Evolutionary conservation across 2,329 filamentous ascomycete species (phyloP).

Genomic region (Coleophoma crateriformis): DNA sequence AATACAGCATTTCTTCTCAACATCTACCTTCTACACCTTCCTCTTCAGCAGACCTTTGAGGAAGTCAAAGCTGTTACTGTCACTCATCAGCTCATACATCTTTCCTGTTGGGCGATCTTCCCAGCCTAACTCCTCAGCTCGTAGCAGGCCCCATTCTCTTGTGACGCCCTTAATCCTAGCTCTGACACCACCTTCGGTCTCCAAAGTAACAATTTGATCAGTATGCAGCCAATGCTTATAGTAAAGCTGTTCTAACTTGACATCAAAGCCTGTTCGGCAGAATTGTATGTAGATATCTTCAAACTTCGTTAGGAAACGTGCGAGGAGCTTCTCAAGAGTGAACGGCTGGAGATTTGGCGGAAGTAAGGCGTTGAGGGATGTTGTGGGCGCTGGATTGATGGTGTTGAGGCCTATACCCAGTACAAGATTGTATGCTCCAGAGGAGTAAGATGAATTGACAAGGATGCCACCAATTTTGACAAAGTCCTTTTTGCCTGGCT

Average conservation of each 20-base stretch:
- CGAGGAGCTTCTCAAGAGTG: slow-evolving; percentile 73
- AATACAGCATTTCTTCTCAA: too few species aligned
- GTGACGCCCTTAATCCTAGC: slow-evolving; percentile 85
- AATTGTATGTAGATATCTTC: slow-evolving; percentile 76
- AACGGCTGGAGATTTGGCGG: slow-evolving; percentile 48
- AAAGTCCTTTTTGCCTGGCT: slow-evolving; percentile 47
- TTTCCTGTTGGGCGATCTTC: slow-evolving; percentile 71
- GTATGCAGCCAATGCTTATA: slow-evolving; percentile 84
- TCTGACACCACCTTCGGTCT: slow-evolving; percentile 69
- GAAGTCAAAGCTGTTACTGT: slow-evolving; percentile 98
- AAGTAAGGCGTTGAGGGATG: slow-evolving; percentile 73
- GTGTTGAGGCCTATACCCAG: slow-evolving; percentile 85
- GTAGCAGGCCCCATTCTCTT: slow-evolving; percentile 81
- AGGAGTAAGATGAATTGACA: slow-evolving; percentile 78
- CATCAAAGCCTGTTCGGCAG: slow-evolving; percentile 67
- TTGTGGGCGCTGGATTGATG: slow-evolving; percentile 78
- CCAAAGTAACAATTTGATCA: slow-evolving; percentile 65
- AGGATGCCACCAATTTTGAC: slow-evolving; percentile 93
- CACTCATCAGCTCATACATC: slow-evolving; percentile 82
- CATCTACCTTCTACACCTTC: slow-evolving; percentile 40
- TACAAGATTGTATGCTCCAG: slow-evolving; percentile 75
- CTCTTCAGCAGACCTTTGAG: slow-evolving; percentile 81
- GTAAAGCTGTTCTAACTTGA: slow-evolving; percentile 68
- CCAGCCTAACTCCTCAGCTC: slow-evolving; percentile 75
- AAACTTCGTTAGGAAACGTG: slow-evolving; percentile 71